Evolutionary conservation across 225 moss, liverwort and hornwort genomes (phyloP), one percentile per base, ranked within the genome.

Genomic region (Ulota crispa): DNA sequence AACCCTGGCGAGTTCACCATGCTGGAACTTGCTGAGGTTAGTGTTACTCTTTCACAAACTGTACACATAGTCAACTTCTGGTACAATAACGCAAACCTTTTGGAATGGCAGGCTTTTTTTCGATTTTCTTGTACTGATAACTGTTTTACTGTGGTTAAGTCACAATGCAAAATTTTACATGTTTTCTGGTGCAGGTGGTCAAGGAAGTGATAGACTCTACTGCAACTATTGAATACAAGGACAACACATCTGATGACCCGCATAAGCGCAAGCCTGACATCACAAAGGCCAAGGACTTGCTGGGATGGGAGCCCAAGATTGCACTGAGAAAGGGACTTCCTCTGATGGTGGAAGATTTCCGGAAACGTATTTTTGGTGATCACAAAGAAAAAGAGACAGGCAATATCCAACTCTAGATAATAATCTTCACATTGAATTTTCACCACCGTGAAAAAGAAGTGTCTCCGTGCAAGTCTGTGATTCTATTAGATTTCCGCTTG

Each of bases 241-340:
- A 87, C 11, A 92, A 92, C 68, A 92, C 92, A 5, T 88, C 85
- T 8, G 92, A 92, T 83, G 92, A 92, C 80, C 92, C 92, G 1
- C 90, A 91, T 67, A 92, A 85, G 86, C 88, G 92, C 54, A 92
- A 91, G 39, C 92, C 92, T 8, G 91, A 92, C 82, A 91, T 92
- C 57, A 61, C 75, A 15, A 92, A 92, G 84, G 92, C 86, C 26
- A 83, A 83, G 80, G 86, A 87, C 10, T 8, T 87, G 45, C 39
- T 87, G 9, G 86, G 86, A 9, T 87, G 86, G 86, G 83, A 87
- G 80, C 86, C 86, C 1, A 87, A 80, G 50, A 21, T 87, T 65
- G 3, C 86, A 3, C 60, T 87, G 52, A 19, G 47, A 39, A 80
- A 87, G 50, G 86, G 86, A 1, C 86, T 87, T 59, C 86, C 86